phyloP scores from a whole-genome alignment of 495 filamentous ascomycete genomes.

The Aspergillus incahuasiensis region DNA sequence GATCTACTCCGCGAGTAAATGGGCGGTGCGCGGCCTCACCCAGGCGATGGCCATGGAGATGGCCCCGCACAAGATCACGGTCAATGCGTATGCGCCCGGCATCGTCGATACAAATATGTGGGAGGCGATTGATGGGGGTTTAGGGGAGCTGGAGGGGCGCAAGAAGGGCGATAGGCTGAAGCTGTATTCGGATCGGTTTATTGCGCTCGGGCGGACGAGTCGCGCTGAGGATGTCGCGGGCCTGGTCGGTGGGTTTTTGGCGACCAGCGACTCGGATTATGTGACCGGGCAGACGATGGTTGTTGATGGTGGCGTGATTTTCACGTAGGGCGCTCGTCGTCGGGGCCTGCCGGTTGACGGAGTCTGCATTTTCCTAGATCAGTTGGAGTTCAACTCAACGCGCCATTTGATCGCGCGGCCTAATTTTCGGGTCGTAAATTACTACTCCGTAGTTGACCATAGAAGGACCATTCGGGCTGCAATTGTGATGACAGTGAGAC shows the following conservation, averaged over 20 bases:
- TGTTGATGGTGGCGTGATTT: conserved; percentile 58
- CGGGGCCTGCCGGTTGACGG: no score
- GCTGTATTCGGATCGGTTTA: conserved; percentile 38
- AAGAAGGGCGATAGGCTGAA: conserved; percentile 49
- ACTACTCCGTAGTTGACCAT: no score
- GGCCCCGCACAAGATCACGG: conserved; percentile 54
- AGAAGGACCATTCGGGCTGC: no score
- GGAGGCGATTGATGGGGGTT: conserved; percentile 52
- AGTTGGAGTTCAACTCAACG: no score
- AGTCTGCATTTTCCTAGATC: no score
- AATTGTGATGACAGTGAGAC: no score
- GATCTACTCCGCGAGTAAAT: conserved; percentile 56
- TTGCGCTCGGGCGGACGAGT: conserved; percentile 47
- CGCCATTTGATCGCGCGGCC: no score
- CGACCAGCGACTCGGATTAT: conserved; percentile 50
- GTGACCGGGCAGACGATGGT: conserved; percentile 60
- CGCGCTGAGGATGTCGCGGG: conserved; percentile 56
- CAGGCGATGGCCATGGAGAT: conserved; percentile 56
- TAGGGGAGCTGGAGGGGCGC: conserved; percentile 40
- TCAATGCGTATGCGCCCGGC: conserved; percentile 58
- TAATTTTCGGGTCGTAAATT: no score
- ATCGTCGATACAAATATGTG: conserved; percentile 60
- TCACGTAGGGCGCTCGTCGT: conserved; percentile 30
- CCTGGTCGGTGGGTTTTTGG: conserved; percentile 53
- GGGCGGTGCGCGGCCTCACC: conserved; percentile 55